A percentile compares a stretch with the other conserved stretches of the same genome.
These are phyloP conservation scores for Pichia heedii DNA, from an alignment of 805 yeast genomes.

Conservation along the genomic window DNA sequence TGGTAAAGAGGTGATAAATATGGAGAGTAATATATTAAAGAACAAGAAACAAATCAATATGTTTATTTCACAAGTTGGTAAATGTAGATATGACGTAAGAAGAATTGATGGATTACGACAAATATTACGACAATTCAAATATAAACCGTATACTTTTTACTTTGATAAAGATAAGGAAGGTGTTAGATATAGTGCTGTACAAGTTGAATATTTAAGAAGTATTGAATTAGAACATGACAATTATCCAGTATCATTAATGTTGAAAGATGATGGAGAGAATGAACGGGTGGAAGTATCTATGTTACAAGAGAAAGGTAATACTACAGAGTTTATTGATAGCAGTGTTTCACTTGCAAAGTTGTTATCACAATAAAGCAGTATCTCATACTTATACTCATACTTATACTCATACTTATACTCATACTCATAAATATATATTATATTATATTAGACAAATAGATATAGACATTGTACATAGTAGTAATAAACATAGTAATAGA, in stretches of 20 bases:
- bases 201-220: conserved; percentile 17
- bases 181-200: conserved; percentile 9
- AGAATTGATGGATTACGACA: conserved; percentile 4
- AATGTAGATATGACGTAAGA: conserved; percentile 15
- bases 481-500: no score
- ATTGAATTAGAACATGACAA: conserved; percentile 23
- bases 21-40: conserved; percentile 8
- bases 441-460: no score
- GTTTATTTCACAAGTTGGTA: conserved; percentile 17
- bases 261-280: conserved; percentile 19
- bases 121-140: conserved; percentile 4
- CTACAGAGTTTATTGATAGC: neutral
- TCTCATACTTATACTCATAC: neutral
- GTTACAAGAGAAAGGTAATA: conserved; percentile 11
- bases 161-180: neutral
- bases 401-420: no score
- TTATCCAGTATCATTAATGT: conserved; percentile 19
- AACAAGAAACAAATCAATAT: conserved; percentile 17
- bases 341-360: conserved; percentile 5
- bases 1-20: neutral
- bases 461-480: no score
- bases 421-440: no score
- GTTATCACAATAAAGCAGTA: neutral
- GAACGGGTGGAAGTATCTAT: conserved; percentile 21
- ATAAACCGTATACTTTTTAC: conserved; percentile 7